Base-by-base conservation (phyloP, 2,329 filamentous ascomycete species). In the Aspergillus felis region DNA sequence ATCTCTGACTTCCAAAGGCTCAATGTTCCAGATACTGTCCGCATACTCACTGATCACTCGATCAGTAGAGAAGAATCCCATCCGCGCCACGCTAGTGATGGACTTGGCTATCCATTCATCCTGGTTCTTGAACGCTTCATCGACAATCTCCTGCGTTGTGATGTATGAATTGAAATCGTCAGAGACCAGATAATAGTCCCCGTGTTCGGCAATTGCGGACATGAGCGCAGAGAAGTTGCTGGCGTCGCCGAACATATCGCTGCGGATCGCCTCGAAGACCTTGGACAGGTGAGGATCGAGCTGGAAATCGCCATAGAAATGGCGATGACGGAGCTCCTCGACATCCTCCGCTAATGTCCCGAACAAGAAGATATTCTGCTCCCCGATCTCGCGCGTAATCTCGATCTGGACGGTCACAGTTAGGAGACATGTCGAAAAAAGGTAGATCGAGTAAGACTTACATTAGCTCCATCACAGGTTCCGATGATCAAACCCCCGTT, bases 281-380 rank as follows among this genome's bases (percentile, higher is more conserved):
- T 87, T 85, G 63, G 83, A 78, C 44, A 99, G 86, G 61, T 88
- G 84, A 0, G 87, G 77, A 73, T 97, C 92, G 57, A 97, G 80
- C 38, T 83, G 77, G 79, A 95, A 90, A 44, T 85, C 79, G 61
- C 89, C 88, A 76, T 96, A 97, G 64, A 87, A 88, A 79, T 97
- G 93, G 22, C 83, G 81, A 76, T 97, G 92, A 51, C 94, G 92
- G 55, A 99, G 87, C 64, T 97, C 93, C 68, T 97, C 94, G 44
- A 99, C 94, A 66, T 97, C 92, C 75, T 99, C 94, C 56, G 94
- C 87, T 22, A 99, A 84, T 73, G 93, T 96, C 59, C 94, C 94
- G 72, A 99, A 97, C 66, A 99, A 85, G 86, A 99, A 99, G 74
- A 99, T 97, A 78, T 97, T 97, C 72, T 91, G 87, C 71, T 97